These are phyloP conservation scores for Corylus avellana DNA, from an alignment of 306 rosid genomes.

Conservation along the genomic window DNA sequence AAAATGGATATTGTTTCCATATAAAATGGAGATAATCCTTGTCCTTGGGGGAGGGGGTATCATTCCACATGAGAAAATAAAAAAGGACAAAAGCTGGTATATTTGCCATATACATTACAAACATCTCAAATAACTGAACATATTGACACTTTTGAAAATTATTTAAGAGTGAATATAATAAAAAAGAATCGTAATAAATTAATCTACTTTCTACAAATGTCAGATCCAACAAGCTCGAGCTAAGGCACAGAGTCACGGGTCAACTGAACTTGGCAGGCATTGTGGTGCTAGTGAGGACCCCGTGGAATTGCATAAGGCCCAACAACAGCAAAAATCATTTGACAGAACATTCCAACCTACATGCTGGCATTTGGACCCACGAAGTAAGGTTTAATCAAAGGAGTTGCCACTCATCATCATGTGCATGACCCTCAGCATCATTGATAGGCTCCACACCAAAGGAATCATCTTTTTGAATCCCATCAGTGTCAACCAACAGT, in stretches of 20 bases:
- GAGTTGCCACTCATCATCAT: constrained; percentile 92
- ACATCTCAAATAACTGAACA: neutral
- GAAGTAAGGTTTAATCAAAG: constrained; percentile 35
- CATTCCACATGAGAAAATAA: neutral
- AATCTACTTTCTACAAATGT: constrained; percentile 12
- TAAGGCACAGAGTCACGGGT: constrained; percentile 1
- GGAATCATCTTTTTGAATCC: constrained; percentile 39
- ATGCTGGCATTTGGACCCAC: constrained; percentile 12
- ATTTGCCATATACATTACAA: neutral
- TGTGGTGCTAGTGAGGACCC: neutral
- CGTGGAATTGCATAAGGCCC: neutral
- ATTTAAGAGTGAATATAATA: neutral
- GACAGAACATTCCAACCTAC: constrained; percentile 14
- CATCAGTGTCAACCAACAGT: constrained; percentile 37
- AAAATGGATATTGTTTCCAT: too few species aligned
- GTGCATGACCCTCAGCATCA: constrained; percentile 38
- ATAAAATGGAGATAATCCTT: too few species aligned
- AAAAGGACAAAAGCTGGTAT: neutral
- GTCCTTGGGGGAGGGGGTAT: too few species aligned
- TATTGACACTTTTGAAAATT: neutral
- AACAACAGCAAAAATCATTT: constrained; percentile 1
- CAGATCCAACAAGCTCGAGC: neutral
- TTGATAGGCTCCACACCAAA: constrained; percentile 27
- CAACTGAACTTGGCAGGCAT: neutral
- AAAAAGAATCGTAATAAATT: constrained; percentile 6